A percentile compares a stretch with the other conserved stretches of the same genome.
Conservation (phyloP, 2,329 filamentous ascomycete genomes). For the Chaetomiaceae sp. region DNA sequence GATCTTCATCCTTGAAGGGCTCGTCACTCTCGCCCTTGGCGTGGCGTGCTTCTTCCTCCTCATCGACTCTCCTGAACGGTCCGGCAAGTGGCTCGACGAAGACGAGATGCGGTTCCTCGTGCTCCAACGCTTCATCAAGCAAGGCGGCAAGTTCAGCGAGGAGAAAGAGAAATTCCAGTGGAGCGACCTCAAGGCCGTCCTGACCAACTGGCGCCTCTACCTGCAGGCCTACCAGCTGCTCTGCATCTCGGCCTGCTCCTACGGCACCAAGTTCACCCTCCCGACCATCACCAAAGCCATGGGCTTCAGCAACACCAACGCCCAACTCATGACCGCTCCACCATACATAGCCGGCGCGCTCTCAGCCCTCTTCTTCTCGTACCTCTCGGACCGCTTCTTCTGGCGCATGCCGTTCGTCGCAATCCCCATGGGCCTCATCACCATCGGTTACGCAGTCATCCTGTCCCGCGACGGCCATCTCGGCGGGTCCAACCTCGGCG, state of each 20-base stretch:
- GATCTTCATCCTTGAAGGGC: neutral
- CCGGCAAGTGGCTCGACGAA: neutral
- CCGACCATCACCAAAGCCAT: conserved; percentile 2
- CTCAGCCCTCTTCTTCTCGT: neutral
- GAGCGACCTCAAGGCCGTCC: neutral
- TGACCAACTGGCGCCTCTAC: conserved; percentile 3
- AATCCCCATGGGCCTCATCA: neutral
- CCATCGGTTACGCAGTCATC: neutral
- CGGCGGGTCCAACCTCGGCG: neutral
- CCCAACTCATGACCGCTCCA: neutral
- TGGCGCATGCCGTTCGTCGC: conserved; percentile 3
- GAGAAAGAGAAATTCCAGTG: conserved; percentile 1
- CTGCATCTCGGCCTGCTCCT: conserved; percentile 1
- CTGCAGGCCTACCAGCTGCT: neutral
- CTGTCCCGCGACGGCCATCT: neutral
- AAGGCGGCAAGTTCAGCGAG: conserved; percentile 1
- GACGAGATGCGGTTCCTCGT: neutral
- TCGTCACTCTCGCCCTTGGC: neutral
- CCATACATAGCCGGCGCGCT: neutral
- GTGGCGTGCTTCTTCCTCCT: neutral
- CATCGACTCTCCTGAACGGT: neutral
- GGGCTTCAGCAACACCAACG: conserved; percentile 1
- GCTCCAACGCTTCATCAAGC: conserved; percentile 3
- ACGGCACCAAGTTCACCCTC: neutral
- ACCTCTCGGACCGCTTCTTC: conserved; percentile 1